phyloP scores from a whole-genome alignment of 768 basidiomycete genomes.

The Inosperma sp. region DNA sequence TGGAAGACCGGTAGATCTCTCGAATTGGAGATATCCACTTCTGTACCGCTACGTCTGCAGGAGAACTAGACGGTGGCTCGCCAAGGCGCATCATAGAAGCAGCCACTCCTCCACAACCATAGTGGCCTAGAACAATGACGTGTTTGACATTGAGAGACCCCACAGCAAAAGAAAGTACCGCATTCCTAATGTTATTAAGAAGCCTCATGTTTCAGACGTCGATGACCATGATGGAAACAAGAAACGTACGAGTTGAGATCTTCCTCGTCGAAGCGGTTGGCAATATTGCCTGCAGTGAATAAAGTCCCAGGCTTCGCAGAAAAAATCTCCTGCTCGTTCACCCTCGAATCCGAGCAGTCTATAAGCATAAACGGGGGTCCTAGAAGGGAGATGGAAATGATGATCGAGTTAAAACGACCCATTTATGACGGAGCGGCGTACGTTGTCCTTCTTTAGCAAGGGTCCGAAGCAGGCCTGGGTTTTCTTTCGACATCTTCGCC shows the following conservation, averaged over 20 bases:
- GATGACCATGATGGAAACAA: not conserved
- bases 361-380: slow-evolving; percentile 32
- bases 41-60: slow-evolving; percentile 32
- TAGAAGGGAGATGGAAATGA: slow-evolving; percentile 3
- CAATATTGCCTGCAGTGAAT: slow-evolving; percentile 33
- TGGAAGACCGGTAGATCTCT: slow-evolving; percentile 32
- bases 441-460: slow-evolving; percentile 22
- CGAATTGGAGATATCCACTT: slow-evolving; percentile 40
- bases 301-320: slow-evolving; percentile 28
- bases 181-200: slow-evolving; percentile 18
- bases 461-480: slow-evolving; percentile 19
- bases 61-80: slow-evolving; percentile 9
- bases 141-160: slow-evolving; percentile 34
- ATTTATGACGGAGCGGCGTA: slow-evolving; percentile 5
- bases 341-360: slow-evolving; percentile 31
- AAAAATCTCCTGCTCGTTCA: slow-evolving; percentile 31
- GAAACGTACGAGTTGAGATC: slow-evolving; percentile 27
- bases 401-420: not conserved
- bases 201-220: not conserved
- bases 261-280: slow-evolving; percentile 29
- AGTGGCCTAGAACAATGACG: slow-evolving; percentile 42
- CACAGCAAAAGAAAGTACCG: slow-evolving; percentile 39
- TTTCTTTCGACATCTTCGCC: slow-evolving; percentile 17
- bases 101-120: slow-evolving; percentile 41
- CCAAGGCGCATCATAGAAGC: slow-evolving; percentile 33